Evolutionary conservation across 192 early-diverging fungal species (phyloP).

Genomic region (Coemansia sp.): DNA sequence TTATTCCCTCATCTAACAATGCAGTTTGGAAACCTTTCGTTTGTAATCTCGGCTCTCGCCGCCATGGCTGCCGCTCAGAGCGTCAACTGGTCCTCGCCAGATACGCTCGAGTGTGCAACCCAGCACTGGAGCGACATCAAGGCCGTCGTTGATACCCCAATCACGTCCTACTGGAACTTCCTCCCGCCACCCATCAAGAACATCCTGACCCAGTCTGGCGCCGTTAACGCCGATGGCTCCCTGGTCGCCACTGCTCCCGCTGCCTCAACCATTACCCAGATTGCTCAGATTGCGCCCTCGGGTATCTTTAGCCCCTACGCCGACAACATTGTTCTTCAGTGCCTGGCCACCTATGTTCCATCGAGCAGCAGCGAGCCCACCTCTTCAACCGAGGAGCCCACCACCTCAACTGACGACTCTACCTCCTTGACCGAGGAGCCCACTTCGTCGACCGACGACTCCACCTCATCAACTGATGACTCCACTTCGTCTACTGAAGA

Average conservation of each 20-base stretch:
- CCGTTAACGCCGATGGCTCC: slow-evolving; percentile 16
- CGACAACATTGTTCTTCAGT: slow-evolving; percentile 21
- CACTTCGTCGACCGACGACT: slow-evolving; percentile 1
- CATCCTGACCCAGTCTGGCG: slow-evolving; percentile 8
- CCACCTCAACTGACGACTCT: background rate
- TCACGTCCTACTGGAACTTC: slow-evolving; percentile 16
- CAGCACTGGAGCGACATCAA: slow-evolving; percentile 30
- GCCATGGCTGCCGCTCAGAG: slow-evolving; percentile 6
- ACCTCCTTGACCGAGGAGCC: background rate
- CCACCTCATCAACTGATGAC: background rate
- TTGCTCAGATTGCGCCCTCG: slow-evolving; percentile 15
- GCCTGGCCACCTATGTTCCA: slow-evolving; percentile 16
- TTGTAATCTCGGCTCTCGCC: slow-evolving; percentile 15
- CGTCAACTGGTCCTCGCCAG: slow-evolving; percentile 24
- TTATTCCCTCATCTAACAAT: background rate
- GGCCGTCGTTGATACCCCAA: slow-evolving; percentile 12
- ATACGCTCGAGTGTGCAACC: slow-evolving; percentile 21
- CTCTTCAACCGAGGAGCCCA: background rate
- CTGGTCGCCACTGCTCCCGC: slow-evolving; percentile 18
- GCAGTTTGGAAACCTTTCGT: slow-evolving; percentile 30
- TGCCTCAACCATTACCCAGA: slow-evolving; percentile 6
- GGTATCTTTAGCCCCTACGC: slow-evolving; percentile 35
- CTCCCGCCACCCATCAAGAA: slow-evolving; percentile 20
- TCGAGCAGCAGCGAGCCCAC: background rate
- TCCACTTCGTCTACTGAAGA: background rate